phyloP scores from a whole-genome alignment of 1,139 yeast species.

The Yamadazyma blattariae region DNA sequence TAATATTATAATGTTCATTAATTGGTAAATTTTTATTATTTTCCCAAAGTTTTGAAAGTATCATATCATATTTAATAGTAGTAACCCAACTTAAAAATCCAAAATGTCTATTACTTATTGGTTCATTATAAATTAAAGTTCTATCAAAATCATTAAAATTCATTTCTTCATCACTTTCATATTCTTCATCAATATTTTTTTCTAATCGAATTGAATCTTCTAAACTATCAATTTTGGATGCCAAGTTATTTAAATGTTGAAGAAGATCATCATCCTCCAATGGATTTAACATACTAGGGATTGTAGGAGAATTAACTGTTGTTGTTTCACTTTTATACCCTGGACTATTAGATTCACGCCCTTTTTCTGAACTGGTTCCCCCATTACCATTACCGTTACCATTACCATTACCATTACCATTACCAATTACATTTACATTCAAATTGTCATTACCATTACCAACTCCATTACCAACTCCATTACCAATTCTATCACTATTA shows the following conservation, averaged over 20 bases:
- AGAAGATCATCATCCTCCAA: conserved; percentile 2
- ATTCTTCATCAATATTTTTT: not conserved
- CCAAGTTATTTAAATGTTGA: conserved; percentile 1
- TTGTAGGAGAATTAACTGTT: not conserved
- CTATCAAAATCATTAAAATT: conserved; percentile 2
- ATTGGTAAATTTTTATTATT: not conserved
- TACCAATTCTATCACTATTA: too few relatives aligned
- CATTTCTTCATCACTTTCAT: conserved; percentile 10
- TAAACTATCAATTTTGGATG: conserved; percentile 5
- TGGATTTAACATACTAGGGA: not conserved
- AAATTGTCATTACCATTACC: too few relatives aligned
- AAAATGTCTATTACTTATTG: conserved; percentile 16
- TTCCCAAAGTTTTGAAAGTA: conserved; percentile 16
- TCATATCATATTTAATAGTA: conserved; percentile 25
- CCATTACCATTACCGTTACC: too few relatives aligned
- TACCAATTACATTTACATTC: too few relatives aligned
- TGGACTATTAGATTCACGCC: too few relatives aligned
- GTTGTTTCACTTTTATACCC: too few relatives aligned
- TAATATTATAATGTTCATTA: not conserved
- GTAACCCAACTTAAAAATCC: conserved; percentile 38
- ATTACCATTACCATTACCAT: too few relatives aligned
- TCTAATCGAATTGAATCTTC: conserved; percentile 6
- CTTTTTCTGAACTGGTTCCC: too few relatives aligned
- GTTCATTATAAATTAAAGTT: conserved; percentile 1
- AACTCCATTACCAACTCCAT: too few relatives aligned